These are phyloP conservation scores for Aspergillus campestris DNA, from an alignment of 495 filamentous ascomycete species.

Conservation along the genomic window DNA sequence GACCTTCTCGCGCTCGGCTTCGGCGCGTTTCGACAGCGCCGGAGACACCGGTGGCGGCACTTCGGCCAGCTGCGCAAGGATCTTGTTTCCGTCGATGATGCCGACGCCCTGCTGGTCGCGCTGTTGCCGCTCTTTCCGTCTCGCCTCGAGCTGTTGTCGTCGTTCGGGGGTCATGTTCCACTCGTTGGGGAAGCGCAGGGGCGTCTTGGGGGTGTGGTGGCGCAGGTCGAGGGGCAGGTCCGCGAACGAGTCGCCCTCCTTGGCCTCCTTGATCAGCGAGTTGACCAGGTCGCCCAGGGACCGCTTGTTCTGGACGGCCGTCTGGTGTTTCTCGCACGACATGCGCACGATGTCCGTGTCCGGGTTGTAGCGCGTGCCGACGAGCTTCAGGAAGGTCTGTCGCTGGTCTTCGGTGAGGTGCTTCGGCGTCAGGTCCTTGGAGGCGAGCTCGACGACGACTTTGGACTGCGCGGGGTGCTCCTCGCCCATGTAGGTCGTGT, in stretches of 20 bases:
- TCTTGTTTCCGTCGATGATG: conserved; percentile 31
- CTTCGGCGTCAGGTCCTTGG: conserved; percentile 51
- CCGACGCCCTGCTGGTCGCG: conserved; percentile 16
- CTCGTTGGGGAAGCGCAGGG: conserved; percentile 63
- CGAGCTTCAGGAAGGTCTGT: conserved; percentile 78
- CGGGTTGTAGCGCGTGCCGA: conserved; percentile 85
- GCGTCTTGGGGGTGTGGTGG: conserved; percentile 65
- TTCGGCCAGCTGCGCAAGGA: conserved; percentile 26
- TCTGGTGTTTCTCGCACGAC: conserved; percentile 80
- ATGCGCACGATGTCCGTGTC: conserved; percentile 77
- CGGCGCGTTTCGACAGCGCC: conserved; percentile 20
- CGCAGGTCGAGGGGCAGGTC: conserved; percentile 88
- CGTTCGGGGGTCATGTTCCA: conserved; percentile 74
- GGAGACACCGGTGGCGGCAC: conserved; percentile 30
- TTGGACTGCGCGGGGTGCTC: conserved; percentile 84
- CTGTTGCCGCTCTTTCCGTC: conserved; percentile 38
- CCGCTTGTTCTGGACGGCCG: conserved; percentile 90
- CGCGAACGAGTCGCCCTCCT: conserved; percentile 75
- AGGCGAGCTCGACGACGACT: conserved; percentile 83
- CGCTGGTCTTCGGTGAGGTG: conserved; percentile 57
- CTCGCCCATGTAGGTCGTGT: conserved; percentile 96
- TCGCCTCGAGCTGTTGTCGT: conserved; percentile 51
- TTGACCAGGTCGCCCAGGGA: conserved; percentile 76
- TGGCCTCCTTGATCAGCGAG: conserved; percentile 64
- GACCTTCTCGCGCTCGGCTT: conserved; percentile 33